Evolutionary conservation across 306 rosid genomes (phyloP).

Genomic region (Cucumis melo): DNA sequence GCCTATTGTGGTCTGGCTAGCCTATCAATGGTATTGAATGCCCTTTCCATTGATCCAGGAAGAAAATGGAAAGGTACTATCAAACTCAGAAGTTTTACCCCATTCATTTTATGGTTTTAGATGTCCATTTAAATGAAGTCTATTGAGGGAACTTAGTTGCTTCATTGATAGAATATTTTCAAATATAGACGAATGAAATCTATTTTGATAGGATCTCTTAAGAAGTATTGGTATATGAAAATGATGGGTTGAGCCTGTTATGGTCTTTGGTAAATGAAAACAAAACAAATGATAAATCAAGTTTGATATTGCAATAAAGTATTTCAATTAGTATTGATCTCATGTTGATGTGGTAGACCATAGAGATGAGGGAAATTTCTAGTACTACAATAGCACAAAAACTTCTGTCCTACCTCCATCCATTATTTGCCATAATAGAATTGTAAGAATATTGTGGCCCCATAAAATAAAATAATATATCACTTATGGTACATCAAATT

Average conservation of each 20-base stretch:
- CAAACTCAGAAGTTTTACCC: background rate
- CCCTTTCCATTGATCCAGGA: conserved; percentile 91
- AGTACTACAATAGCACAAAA: no score
- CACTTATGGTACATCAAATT: background rate
- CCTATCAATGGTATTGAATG: conserved; percentile 83
- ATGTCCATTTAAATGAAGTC: background rate
- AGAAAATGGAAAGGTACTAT: conserved; percentile 82
- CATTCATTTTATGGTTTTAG: background rate
- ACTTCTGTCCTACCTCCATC: background rate
- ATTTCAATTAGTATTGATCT: background rate
- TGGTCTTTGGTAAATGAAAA: background rate
- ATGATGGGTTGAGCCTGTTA: background rate
- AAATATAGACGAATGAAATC: background rate
- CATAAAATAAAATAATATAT: background rate
- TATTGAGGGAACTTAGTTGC: background rate
- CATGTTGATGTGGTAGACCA: background rate
- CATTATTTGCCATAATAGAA: background rate
- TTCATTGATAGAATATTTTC: background rate
- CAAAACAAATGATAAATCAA: background rate
- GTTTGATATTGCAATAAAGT: background rate
- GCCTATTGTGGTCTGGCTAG: conserved; percentile 92
- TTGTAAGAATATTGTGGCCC: background rate
- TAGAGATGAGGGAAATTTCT: background rate
- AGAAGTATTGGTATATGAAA: background rate
- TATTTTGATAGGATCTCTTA: background rate